Base-by-base conservation (phyloP, 2,329 filamentous ascomycete species). In the Penicillium rolfsii region DNA sequence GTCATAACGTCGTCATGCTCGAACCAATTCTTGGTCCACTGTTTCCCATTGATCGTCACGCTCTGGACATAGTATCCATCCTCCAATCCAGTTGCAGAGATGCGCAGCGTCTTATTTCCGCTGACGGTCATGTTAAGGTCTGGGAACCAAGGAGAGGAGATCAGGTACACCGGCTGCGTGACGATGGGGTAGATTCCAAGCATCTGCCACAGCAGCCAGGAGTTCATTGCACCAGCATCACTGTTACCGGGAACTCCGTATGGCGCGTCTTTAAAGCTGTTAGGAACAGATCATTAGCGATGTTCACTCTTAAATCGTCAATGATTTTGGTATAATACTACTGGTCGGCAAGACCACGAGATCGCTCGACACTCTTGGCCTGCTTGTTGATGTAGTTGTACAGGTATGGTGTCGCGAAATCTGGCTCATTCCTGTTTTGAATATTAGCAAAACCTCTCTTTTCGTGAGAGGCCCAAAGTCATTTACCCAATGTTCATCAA, bases 331-430 rank as follows among this genome's bases (percentile, higher is more conserved):
- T 0, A 12, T 49, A 68, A 54, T 64, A 73, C 70, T 85, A 87
- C 48, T 80, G 76, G 63, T 85, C 83, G 11, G 86, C 87, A 36
- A 88, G 79, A 55, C 76, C 78, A 55, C 88, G 83, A 41, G 84
- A 85, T 63, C 84, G 81, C 62, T 83, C 72, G n/a, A 90, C 87
- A 22, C 82, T 83, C 50, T 86, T 84, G 66, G 86, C 83, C 71
- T 90, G 88, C 52, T 85, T 83, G 64, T 85, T 85, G 60, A 85
- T 84, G 72, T 85, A 91, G 74, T 89, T 87, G 80, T 88, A 91
- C 4, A 91, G 80, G 72, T 87, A 91, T 0, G 88, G 88, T 0
- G 84, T 86, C 0, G 83, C 84, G 73, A 91, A 91, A 68, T 83
- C 84, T 0, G 87, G 87, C 73, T 90, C 85, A 70, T 90, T 90